Conservation (phyloP, 2,329 filamentous ascomycete species). For the Exophiala calicioides region DNA sequence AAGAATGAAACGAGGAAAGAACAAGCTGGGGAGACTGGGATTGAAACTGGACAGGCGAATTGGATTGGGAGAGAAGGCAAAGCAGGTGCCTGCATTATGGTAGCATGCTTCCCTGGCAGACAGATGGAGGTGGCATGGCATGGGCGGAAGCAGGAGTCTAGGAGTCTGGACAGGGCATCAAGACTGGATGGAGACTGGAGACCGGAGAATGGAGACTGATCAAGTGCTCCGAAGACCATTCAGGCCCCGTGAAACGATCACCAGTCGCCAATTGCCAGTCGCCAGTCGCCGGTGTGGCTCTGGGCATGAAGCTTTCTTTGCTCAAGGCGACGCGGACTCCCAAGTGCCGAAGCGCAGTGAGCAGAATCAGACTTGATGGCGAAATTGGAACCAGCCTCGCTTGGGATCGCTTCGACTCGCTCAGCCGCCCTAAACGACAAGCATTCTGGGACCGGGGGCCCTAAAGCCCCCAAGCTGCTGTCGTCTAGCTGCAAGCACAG, state of each 20-base stretch:
- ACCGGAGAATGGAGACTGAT: too few species aligned
- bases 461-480: too few species aligned
- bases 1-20: too few species aligned
- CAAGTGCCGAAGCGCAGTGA: conserved; percentile 30
- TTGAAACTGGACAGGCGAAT: too few species aligned
- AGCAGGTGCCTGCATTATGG: too few species aligned
- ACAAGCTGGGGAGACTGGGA: conserved; percentile 7
- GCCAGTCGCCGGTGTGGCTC: too few species aligned
- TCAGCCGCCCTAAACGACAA: conserved; percentile 29
- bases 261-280: conserved; percentile 16
- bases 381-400: conserved; percentile 31
- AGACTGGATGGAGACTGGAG: not conserved
- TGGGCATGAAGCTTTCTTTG: conserved; percentile 10
- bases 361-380: conserved; percentile 28
- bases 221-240: conserved; percentile 19
- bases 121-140: conserved; percentile 9
- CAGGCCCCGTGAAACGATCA: conserved; percentile 24
- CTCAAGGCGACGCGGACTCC: conserved; percentile 26
- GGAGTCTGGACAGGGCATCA: not conserved
- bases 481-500: not conserved
- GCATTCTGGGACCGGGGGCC: conserved; percentile 16
- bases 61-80: too few species aligned
- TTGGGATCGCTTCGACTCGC: conserved; percentile 31
- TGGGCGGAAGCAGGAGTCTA: conserved; percentile 13
- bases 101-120: too few species aligned